phyloP scores from a whole-genome alignment of 2,329 filamentous ascomycete genomes.

The Cordyceps pruinosa region DNA sequence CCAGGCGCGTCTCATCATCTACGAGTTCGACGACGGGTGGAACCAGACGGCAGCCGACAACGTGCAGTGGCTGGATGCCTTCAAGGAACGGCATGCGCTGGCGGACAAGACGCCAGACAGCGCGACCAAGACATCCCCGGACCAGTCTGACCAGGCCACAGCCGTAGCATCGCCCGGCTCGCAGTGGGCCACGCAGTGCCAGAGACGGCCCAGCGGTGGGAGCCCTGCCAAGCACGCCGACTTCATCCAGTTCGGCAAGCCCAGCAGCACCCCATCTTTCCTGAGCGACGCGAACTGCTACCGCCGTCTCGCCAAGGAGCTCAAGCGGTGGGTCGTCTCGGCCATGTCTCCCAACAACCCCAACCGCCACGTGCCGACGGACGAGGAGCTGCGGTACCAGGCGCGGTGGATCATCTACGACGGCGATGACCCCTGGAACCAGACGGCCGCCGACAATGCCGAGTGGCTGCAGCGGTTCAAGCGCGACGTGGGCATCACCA shows the following conservation, averaged over 20 bases:
- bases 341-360: conserved; percentile 55
- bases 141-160: conserved; percentile 2
- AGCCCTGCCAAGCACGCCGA: background rate
- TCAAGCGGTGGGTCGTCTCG: conserved; percentile 45
- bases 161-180: background rate
- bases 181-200: conserved; percentile 1
- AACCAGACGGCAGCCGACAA: conserved; percentile 58
- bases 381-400: conserved; percentile 58
- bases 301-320: conserved; percentile 45
- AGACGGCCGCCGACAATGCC: conserved; percentile 55
- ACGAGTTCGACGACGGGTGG: conserved; percentile 56
- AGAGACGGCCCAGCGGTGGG: background rate
- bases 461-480: conserved; percentile 61
- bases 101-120: conserved; percentile 7
- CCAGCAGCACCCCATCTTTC: conserved; percentile 33
- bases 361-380: conserved; percentile 50
- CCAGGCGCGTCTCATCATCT: conserved; percentile 54
- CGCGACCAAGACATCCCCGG: conserved; percentile 7
- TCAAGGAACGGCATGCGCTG: conserved; percentile 40
- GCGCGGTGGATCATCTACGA: conserved; percentile 57
- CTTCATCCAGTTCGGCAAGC: background rate
- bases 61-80: conserved; percentile 43
- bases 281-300: conserved; percentile 57
- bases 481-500: conserved; percentile 45
- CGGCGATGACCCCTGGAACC: conserved; percentile 58